Evolutionary conservation across 1,284 basidiomycete genomes (phyloP).

Genomic region (Porphyrellus sp.): DNA sequence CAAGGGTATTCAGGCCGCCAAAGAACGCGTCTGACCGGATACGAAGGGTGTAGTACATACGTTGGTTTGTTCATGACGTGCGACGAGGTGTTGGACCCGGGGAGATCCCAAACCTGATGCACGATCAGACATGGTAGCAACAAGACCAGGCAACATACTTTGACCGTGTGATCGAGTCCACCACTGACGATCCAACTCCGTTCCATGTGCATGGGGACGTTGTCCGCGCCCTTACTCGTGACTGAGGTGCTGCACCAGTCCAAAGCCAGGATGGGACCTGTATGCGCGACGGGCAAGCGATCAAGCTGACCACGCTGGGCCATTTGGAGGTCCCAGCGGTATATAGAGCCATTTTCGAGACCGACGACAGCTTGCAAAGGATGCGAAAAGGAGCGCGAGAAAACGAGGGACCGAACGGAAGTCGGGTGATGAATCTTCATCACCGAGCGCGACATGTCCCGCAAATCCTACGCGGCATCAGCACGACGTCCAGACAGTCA

Average conservation of each 20-base stretch:
- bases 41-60: conserved; percentile 74
- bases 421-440: conserved; percentile 74
- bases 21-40: conserved; percentile 67
- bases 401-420: conserved; percentile 67
- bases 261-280: conserved; percentile 69
- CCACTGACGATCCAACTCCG: conserved; percentile 80
- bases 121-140: background rate
- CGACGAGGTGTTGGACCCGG: conserved; percentile 42
- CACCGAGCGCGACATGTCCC: conserved; percentile 65
- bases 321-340: conserved; percentile 76
- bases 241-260: conserved; percentile 61
- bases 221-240: conserved; percentile 20
- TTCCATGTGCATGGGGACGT: conserved; percentile 22
- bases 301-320: conserved; percentile 70
- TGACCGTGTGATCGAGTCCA: conserved; percentile 78
- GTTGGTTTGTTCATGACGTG: conserved; percentile 60
- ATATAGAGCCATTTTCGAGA: conserved; percentile 75
- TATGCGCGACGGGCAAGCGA: conserved; percentile 75
- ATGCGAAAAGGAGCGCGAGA: conserved; percentile 63
- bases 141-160: conserved; percentile 42
- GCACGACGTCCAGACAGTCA: background rate
- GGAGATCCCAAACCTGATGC: conserved; percentile 74
- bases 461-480: conserved; percentile 58
- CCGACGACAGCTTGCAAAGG: conserved; percentile 74
- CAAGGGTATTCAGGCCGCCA: conserved; percentile 83